These are phyloP conservation scores for Amylostereum chailletii DNA, from an alignment of 1,284 basidiomycete species.

Conservation along the genomic window DNA sequence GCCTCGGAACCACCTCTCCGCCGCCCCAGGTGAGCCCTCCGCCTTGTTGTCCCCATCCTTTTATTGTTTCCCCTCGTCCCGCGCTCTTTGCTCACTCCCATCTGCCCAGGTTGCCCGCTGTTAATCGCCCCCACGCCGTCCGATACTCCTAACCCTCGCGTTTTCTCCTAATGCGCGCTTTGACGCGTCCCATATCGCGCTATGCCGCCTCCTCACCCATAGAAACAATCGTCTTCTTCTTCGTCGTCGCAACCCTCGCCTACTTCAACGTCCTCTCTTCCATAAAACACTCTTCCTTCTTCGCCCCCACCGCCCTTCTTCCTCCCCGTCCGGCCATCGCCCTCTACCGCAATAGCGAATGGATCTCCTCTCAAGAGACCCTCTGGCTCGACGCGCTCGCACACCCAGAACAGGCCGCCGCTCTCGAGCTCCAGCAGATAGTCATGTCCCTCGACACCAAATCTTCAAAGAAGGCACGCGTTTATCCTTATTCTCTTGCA, in stretches of 20 bases:
- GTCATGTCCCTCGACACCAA: constrained; percentile 40
- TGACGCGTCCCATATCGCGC: constrained; percentile 17
- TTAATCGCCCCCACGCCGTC: constrained; percentile 4
- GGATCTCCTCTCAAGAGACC: constrained; percentile 44
- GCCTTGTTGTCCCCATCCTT: too few relatives aligned
- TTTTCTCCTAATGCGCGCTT: constrained; percentile 16
- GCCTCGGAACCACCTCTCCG: too few relatives aligned
- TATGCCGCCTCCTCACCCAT: constrained; percentile 19
- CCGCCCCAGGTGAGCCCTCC: too few relatives aligned
- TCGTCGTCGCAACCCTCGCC: constrained; percentile 51
- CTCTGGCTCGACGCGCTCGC: constrained; percentile 36
- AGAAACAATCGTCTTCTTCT: constrained; percentile 53
- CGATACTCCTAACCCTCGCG: not conserved
- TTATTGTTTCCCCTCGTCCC: too few relatives aligned
- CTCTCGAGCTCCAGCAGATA: constrained; percentile 59
- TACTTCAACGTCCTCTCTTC: constrained; percentile 61
- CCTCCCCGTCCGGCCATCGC: constrained; percentile 46
- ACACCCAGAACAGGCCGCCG: constrained; percentile 20
- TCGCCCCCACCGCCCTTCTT: constrained; percentile 28
- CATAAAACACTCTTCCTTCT: constrained; percentile 32
- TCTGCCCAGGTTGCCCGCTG: too few relatives aligned
- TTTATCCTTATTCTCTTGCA: not conserved
- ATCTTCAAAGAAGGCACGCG: constrained; percentile 10
- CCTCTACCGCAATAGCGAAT: constrained; percentile 40
- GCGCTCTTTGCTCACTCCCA: too few relatives aligned